Conservation (phyloP, 2,329 filamentous ascomycete genomes). For the Microdochium paspali region DNA sequence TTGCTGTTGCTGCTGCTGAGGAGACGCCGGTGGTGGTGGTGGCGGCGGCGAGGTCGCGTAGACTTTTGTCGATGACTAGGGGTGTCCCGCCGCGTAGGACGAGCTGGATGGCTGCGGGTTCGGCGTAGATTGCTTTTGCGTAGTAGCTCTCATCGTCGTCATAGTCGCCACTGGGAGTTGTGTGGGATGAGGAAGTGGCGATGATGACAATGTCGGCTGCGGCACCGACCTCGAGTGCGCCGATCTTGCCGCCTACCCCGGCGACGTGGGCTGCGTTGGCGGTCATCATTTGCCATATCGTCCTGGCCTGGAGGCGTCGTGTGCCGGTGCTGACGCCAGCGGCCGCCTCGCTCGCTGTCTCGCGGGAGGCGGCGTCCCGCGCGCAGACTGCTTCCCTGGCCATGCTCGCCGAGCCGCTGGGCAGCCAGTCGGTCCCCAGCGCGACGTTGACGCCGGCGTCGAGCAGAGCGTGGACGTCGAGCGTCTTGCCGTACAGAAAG, state of each 20-base stretch:
- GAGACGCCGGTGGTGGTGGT: too few relatives aligned
- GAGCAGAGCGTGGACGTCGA: slow-evolving; percentile 15
- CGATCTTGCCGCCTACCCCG: slow-evolving; percentile 26
- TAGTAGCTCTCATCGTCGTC: slow-evolving; percentile 2
- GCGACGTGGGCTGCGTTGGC: slow-evolving; percentile 30
- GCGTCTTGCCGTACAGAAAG: slow-evolving; percentile 16
- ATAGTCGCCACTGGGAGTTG: too few relatives aligned
- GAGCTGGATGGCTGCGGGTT: slow-evolving; percentile 13
- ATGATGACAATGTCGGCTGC: slow-evolving; percentile 33
- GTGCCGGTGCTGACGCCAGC: too few relatives aligned
- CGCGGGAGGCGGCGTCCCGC: slow-evolving; percentile 2
- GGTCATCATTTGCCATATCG: slow-evolving; percentile 25
- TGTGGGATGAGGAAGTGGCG: slow-evolving; percentile 9
- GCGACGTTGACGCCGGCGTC: slow-evolving; percentile 15
- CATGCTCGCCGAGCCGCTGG: slow-evolving; percentile 17
- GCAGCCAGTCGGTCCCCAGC: slow-evolving; percentile 19
- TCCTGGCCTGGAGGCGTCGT: slow-evolving; percentile 7
- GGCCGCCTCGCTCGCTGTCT: too few relatives aligned
- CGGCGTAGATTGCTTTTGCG: slow-evolving; percentile 11
- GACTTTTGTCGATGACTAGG: neutral
- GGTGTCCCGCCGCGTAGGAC: slow-evolving; percentile 14
- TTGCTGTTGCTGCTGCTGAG: neutral
- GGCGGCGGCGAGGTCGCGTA: neutral
- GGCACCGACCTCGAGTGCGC: slow-evolving; percentile 29
- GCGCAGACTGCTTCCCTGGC: slow-evolving; percentile 13